Evolutionary conservation across 1,139 yeast genomes (phyloP).

Genomic region (Zygoascus sp.): DNA sequence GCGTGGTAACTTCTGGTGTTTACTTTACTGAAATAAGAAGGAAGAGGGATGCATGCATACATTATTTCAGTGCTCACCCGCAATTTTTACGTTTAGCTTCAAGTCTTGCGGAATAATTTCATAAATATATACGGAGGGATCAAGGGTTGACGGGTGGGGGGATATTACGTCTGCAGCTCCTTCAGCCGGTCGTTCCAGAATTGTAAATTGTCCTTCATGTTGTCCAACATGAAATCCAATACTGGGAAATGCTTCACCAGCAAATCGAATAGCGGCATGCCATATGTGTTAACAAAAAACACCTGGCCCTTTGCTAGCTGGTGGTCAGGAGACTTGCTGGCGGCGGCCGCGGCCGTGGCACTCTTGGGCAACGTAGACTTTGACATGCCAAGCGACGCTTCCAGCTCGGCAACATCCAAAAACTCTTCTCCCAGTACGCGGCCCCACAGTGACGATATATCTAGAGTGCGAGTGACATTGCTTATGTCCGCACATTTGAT

Average conservation of each 20-base stretch:
- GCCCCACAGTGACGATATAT: conserved; percentile 84
- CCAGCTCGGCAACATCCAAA: conserved; percentile 58
- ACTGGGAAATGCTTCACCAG: conserved; percentile 45
- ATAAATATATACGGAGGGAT: not conserved
- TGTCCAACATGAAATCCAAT: conserved; percentile 36
- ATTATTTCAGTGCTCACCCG: too few species aligned
- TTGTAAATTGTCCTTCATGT: conserved; percentile 43
- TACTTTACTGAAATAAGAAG: too few species aligned
- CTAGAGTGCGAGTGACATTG: conserved; percentile 76
- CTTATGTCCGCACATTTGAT: conserved; percentile 94
- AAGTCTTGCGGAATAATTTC: too few species aligned
- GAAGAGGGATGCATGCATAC: too few species aligned
- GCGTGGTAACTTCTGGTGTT: too few species aligned
- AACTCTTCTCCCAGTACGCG: conserved; percentile 71
- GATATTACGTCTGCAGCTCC: not conserved
- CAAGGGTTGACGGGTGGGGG: not conserved
- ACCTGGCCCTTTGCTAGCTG: conserved; percentile 69
- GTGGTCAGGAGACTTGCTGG: conserved; percentile 13
- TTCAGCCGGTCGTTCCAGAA: conserved; percentile 37
- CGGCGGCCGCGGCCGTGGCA: conserved; percentile 1
- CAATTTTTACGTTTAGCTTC: too few species aligned
- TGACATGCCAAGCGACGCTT: conserved; percentile 35
- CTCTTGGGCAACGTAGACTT: conserved; percentile 23
- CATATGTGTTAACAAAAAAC: conserved; percentile 79
- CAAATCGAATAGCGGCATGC: conserved; percentile 65